Evolutionary conservation across 371 early-diverging fungal genomes (phyloP).

Genomic region (Umbelopsis sp.): DNA sequence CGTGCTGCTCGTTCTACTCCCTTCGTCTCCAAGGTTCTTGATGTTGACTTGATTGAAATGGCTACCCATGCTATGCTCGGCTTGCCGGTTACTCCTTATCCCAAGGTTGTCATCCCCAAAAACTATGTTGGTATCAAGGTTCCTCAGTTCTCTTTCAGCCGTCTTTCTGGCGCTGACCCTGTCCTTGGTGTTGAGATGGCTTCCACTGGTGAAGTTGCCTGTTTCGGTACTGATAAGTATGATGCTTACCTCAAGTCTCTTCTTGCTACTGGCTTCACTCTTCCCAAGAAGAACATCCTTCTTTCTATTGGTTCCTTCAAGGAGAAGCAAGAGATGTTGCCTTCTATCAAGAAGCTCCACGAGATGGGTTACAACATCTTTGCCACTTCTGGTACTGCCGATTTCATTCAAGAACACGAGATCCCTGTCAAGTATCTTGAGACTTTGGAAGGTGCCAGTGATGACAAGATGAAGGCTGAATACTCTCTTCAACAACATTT

Average conservation of each 20-base stretch:
- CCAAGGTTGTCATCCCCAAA: constrained; percentile 58
- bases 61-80: constrained; percentile 91
- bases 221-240: constrained; percentile 94
- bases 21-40: constrained; percentile 92
- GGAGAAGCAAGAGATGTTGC: constrained; percentile 92
- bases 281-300: constrained; percentile 91
- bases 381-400: constrained; percentile 95
- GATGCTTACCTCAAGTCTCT: constrained; percentile 95
- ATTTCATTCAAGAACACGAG: constrained; percentile 91
- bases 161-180: constrained; percentile 95
- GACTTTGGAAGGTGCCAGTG: constrained; percentile 57
- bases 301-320: constrained; percentile 95
- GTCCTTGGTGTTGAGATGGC: constrained; percentile 98
- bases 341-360: constrained; percentile 80
- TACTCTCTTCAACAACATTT: constrained; percentile 93
- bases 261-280: constrained; percentile 85
- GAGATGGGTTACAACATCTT: constrained; percentile 87
- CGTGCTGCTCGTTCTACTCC: constrained; percentile 96
- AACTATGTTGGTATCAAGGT: constrained; percentile 92
- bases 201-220: constrained; percentile 98
- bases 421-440: constrained; percentile 91
- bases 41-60: constrained; percentile 90
- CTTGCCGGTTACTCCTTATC: constrained; percentile 74
- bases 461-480: constrained; percentile 77
- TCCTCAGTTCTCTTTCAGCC: constrained; percentile 95